Conservation (phyloP, 306 rosid species). For the Quercus glauca region DNA sequence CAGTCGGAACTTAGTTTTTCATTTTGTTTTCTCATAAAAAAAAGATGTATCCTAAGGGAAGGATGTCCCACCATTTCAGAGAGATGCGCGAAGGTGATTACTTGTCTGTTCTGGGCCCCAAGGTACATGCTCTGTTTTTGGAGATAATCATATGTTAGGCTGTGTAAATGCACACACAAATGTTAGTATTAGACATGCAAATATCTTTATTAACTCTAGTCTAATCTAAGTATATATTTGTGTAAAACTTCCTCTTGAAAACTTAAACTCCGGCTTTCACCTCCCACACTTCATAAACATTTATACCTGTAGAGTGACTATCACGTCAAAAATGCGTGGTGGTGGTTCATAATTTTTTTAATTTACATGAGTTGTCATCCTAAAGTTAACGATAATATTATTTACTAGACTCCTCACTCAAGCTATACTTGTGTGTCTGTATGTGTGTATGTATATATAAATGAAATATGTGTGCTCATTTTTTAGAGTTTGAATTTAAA, state of each 20-base stretch:
- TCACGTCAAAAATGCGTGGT: accelerated
- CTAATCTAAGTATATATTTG: too few relatives aligned
- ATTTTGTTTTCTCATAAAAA: background rate
- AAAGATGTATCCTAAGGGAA: slow-evolving; percentile 81
- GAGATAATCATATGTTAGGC: background rate
- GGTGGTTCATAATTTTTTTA: too few relatives aligned
- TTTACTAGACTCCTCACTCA: background rate
- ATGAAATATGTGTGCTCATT: too few relatives aligned
- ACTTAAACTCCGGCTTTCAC: accelerated
- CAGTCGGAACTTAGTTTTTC: background rate
- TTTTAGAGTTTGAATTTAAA: too few relatives aligned
- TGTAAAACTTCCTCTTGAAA: accelerated
- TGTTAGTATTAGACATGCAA: too few relatives aligned
- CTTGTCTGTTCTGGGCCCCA: slow-evolving; percentile 67
- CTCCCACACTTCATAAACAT: accelerated
- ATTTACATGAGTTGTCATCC: too few relatives aligned
- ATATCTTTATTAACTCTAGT: too few relatives aligned
- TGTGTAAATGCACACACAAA: background rate
- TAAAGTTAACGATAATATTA: too few relatives aligned
- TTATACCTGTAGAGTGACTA: accelerated
- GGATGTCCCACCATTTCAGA: slow-evolving; percentile 78
- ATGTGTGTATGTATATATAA: too few relatives aligned
- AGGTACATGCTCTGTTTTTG: slow-evolving; percentile 35
- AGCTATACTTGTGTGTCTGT: background rate
- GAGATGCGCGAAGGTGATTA: slow-evolving; percentile 64